phyloP scores from a whole-genome alignment of 2,329 filamentous ascomycete species.

The Cercospora sojina region DNA sequence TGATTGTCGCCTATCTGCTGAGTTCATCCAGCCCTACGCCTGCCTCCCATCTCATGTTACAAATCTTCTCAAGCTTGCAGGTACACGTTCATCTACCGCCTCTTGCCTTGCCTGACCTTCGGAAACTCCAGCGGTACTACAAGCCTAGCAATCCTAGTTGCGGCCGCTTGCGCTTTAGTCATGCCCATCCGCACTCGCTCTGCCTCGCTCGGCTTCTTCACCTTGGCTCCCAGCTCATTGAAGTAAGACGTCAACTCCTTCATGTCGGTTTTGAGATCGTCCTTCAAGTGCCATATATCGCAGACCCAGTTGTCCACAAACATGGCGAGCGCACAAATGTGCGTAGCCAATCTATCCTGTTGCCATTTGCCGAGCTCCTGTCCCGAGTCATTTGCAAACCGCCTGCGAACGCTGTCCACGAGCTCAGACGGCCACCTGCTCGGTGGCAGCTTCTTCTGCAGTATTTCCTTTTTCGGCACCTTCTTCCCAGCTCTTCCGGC shows the following conservation, averaged over 20 bases:
- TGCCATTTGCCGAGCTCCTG: slow-evolving; percentile 68
- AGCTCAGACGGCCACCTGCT: slow-evolving; percentile 59
- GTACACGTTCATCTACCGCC: neutral
- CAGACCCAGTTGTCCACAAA: slow-evolving; percentile 72
- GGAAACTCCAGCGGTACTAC: slow-evolving; percentile 81
- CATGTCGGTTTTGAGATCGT: slow-evolving; percentile 71
- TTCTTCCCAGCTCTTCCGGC: slow-evolving; percentile 41
- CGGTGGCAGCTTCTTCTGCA: slow-evolving; percentile 53
- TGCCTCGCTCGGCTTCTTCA: slow-evolving; percentile 49
- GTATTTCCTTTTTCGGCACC: slow-evolving; percentile 62
- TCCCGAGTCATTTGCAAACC: slow-evolving; percentile 61
- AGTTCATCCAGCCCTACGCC: neutral
- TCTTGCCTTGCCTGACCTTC: slow-evolving; percentile 45
- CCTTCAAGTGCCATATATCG: slow-evolving; percentile 66
- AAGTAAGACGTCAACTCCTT: slow-evolving; percentile 70
- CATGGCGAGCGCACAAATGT: slow-evolving; percentile 69
- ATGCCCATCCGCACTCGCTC: slow-evolving; percentile 53
- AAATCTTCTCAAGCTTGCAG: neutral
- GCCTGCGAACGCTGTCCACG: slow-evolving; percentile 65
- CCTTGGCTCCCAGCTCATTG: slow-evolving; percentile 69
- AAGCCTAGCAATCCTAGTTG: slow-evolving; percentile 67
- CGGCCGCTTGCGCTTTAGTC: slow-evolving; percentile 59
- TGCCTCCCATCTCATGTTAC: neutral
- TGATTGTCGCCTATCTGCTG: neutral
- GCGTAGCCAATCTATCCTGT: slow-evolving; percentile 68